These are phyloP conservation scores for Paecilomyces formosus DNA, from an alignment of 2,329 filamentous ascomycete species.

Conservation along the genomic window DNA sequence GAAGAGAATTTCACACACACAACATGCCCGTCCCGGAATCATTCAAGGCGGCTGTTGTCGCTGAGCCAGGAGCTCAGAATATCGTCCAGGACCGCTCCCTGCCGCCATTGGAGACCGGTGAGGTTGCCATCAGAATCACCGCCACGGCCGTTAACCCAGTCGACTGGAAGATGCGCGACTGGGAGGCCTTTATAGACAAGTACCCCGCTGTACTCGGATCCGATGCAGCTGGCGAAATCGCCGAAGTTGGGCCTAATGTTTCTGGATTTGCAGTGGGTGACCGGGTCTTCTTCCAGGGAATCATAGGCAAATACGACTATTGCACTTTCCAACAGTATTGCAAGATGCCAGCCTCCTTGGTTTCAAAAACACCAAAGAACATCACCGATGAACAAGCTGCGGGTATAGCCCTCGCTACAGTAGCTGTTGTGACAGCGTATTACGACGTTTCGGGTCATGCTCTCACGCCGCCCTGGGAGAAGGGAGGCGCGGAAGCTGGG, in stretches of 20 bases:
- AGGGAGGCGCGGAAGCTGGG: conserved; percentile 12
- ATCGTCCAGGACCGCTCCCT: conserved; percentile 12
- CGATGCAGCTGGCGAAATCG: conserved; percentile 12
- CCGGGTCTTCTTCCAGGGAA: conserved; percentile 29
- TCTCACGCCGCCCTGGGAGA: conserved; percentile 22
- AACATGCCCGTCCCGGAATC: background rate
- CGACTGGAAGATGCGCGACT: conserved; percentile 23
- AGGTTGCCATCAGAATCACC: conserved; percentile 8
- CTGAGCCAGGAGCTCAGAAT: conserved; percentile 3
- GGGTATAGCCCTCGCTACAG: conserved; percentile 11
- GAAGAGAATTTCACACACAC: background rate
- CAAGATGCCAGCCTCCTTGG: conserved; percentile 24
- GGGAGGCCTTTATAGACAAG: conserved; percentile 10
- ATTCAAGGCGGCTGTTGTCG: background rate
- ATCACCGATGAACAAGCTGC: conserved; percentile 23
- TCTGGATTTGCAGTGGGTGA: conserved; percentile 13
- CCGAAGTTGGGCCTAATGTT: conserved; percentile 12
- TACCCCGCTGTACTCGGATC: conserved; percentile 10
- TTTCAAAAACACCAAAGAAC: conserved; percentile 22
- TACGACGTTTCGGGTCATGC: conserved; percentile 6
- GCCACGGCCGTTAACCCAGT: conserved; percentile 15
- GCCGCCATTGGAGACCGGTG: conserved; percentile 6
- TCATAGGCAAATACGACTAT: conserved; percentile 20
- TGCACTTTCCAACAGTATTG: conserved; percentile 33
- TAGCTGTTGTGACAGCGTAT: background rate